phyloP scores from a whole-genome alignment of 257 asterid species.

The Prunella vulgaris region DNA sequence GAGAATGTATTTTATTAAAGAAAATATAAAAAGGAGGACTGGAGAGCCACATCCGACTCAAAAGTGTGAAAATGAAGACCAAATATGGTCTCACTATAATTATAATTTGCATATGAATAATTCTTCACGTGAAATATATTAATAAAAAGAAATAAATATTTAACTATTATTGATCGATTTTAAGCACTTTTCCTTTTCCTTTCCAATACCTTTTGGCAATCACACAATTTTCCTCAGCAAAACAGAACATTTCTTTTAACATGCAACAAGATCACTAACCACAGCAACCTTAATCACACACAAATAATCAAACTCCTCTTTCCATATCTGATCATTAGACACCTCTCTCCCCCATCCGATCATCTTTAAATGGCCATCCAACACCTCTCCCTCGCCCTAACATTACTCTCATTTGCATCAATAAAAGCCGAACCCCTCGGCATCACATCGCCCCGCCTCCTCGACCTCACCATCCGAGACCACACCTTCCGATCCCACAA shows the following conservation, averaged over 20 bases:
- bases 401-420: conserved; percentile 28
- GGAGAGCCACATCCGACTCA: no score
- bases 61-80: no score
- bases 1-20: no score
- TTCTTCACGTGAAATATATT: no score
- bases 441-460: conserved; percentile 57
- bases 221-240: neutral
- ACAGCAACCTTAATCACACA: neutral
- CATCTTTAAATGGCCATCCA: conserved; percentile 41
- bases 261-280: neutral
- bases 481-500: conserved; percentile 54
- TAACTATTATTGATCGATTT: no score
- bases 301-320: conserved; percentile 22
- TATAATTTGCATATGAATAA: no score
- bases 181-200: neutral
- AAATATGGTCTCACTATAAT: no score
- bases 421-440: conserved; percentile 33
- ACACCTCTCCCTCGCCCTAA: conserved; percentile 25
- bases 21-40: no score
- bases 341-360: neutral
- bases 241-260: neutral
- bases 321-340: neutral
- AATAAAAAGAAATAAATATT: no score
- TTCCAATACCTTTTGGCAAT: neutral
- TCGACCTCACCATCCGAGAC: conserved; percentile 65